phyloP scores from a whole-genome alignment of 2,329 filamentous ascomycete species.

The Exophiala mesophila region DNA sequence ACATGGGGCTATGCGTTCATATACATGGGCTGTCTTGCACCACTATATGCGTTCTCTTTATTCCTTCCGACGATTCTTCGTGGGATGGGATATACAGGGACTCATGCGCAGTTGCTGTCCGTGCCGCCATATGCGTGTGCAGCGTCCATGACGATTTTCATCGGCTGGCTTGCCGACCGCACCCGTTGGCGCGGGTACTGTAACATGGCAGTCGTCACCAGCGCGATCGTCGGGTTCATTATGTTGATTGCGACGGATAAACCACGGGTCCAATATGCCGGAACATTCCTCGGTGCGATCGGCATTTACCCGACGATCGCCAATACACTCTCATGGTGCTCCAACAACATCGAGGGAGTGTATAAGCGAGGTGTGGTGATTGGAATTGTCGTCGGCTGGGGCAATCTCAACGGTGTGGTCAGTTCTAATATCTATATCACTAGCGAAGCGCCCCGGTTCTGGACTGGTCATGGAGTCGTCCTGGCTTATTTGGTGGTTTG shows the following conservation, averaged over 20 bases:
- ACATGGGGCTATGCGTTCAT: constrained; percentile 43
- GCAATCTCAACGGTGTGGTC: constrained; percentile 84
- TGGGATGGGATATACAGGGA: constrained; percentile 50
- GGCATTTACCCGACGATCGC: constrained; percentile 84
- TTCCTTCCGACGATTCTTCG: constrained; percentile 58
- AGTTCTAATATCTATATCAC: constrained; percentile 64
- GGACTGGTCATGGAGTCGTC: constrained; percentile 68
- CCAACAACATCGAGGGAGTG: constrained; percentile 80
- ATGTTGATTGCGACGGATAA: constrained; percentile 58
- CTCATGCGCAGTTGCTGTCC: constrained; percentile 61
- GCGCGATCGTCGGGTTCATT: constrained; percentile 71
- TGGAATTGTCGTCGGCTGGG: constrained; percentile 86
- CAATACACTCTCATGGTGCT: constrained; percentile 83
- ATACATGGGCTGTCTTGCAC: constrained; percentile 49
- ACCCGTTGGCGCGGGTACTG: constrained; percentile 56
- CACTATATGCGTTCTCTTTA: constrained; percentile 55
- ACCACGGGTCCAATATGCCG: constrained; percentile 42
- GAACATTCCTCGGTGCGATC: constrained; percentile 75
- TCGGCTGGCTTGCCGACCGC: constrained; percentile 59
- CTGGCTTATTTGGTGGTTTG: constrained; percentile 68
- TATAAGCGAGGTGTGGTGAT: constrained; percentile 86
- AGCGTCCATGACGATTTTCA: constrained; percentile 48
- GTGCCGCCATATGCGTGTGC: constrained; percentile 61
- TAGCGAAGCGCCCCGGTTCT: constrained; percentile 58
- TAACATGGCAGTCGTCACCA: constrained; percentile 66